Evolutionary conservation across 192 early-diverging fungal genomes (phyloP), one percentile per base, ranked within the genome.

Genomic region (Oehlia diaphana): DNA sequence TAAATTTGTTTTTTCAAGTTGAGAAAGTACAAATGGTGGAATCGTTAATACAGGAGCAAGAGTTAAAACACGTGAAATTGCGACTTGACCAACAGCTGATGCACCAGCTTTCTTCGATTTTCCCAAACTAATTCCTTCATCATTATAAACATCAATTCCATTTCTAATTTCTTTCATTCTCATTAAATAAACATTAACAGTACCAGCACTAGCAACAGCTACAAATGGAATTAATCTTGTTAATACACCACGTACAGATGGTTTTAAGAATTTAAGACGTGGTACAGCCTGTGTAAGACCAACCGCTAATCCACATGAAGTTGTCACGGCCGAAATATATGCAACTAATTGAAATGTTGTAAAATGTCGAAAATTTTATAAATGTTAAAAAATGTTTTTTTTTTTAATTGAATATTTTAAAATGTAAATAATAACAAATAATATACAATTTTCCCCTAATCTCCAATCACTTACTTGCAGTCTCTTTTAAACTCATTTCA

Each of bases 151-250:
- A 64, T 90, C 85, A 72, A 95, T 94, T n/a, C 94, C 94, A 63
- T 94, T 89, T 35, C 90, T 90, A 69, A 95, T 81, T 72, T 95
- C 94, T 79, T 95, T 95, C 71, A 88, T 86, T n/a, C 94, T 83
- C 94, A 95, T 95, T 79, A 95, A 83, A 73, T 93, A 92, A 7
- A 95, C 93, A 68, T 95, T 95, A 61, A 93, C 86, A 26, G 93
- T 93, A 78, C 94, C 94, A 35, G 94, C 94, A 23, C 91, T 86
- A 2, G 93, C 92, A 7, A 95, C 94, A 47, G 94, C 94, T 1
- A 88, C 84, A 76, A 95, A 95, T 2, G 94, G 94, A 6, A 94
- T 91, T 6, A 91, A 76, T 28, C 85, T 84, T 70, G 82, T 80
- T 23, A 89, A 74, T 58, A 89, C 50, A 8, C 80, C 77, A 28